A percentile compares a stretch with the other conserved stretches of the same genome.
These are phyloP conservation scores for Acidomyces sp. DNA, from an alignment of 495 filamentous ascomycete genomes.

Conservation along the genomic window DNA sequence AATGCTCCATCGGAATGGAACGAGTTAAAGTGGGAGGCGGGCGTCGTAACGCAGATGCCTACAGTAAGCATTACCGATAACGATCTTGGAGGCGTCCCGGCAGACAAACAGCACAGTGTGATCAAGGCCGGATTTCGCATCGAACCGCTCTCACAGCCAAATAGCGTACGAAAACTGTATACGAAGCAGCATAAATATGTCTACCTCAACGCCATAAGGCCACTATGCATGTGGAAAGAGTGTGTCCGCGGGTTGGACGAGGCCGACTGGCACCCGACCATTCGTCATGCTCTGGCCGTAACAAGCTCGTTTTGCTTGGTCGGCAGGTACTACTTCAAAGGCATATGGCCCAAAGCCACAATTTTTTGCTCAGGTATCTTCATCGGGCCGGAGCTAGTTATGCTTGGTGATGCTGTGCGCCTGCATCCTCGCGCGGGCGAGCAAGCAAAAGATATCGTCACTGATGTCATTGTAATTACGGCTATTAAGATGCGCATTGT, in stretches of 20 bases:
- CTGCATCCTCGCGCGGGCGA: slow-evolving; percentile 31
- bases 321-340: slow-evolving; percentile 38
- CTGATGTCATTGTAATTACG: slow-evolving; percentile 41
- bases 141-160: slow-evolving; percentile 40
- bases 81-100: slow-evolving; percentile 32
- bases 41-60: slow-evolving; percentile 38
- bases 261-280: slow-evolving; percentile 39
- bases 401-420: slow-evolving; percentile 41
- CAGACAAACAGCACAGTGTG: slow-evolving; percentile 30
- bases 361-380: slow-evolving; percentile 43
- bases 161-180: slow-evolving; percentile 34
- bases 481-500: slow-evolving; percentile 36
- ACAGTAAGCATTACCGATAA: slow-evolving; percentile 30
- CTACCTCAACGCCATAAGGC: slow-evolving; percentile 40
- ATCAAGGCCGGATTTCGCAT: slow-evolving; percentile 46
- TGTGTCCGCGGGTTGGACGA: slow-evolving; percentile 32
- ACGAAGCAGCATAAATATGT: slow-evolving; percentile 43
- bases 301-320: slow-evolving; percentile 42
- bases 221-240: slow-evolving; percentile 39
- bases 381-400: slow-evolving; percentile 42
- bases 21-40: slow-evolving; percentile 43
- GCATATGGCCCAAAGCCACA: slow-evolving; percentile 40
- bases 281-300: slow-evolving; percentile 40
- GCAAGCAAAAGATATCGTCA: slow-evolving; percentile 22
- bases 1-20: slow-evolving; percentile 22